A percentile compares a stretch with the other conserved stretches of the same genome.
phyloP scores from a whole-genome alignment of 306 rosid species.

The Trifolium dubium region DNA sequence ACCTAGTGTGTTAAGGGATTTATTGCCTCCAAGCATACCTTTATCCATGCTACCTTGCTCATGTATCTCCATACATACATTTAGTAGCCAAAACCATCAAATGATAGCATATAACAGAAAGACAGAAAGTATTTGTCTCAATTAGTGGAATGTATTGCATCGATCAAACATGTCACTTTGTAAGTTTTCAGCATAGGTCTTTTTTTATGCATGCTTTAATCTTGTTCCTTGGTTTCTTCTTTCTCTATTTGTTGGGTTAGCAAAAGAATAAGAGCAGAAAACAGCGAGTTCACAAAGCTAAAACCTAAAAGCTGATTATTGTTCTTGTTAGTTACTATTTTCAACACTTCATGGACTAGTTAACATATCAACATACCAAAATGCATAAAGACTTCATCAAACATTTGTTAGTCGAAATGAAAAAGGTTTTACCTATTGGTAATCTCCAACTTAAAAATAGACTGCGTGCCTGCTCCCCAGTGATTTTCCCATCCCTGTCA shows the following conservation, averaged over 20 bases:
- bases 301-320: slow-evolving; percentile 34
- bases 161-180: background rate
- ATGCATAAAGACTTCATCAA: slow-evolving; percentile 25
- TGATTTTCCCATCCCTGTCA: slow-evolving; percentile 92
- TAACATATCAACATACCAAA: slow-evolving; percentile 32
- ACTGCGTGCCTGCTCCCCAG: slow-evolving; percentile 95
- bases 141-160: background rate
- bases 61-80: background rate
- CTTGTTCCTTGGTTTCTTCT: background rate
- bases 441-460: slow-evolving; percentile 95
- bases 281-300: slow-evolving; percentile 16
- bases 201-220: background rate
- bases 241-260: background rate
- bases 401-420: slow-evolving; percentile 16
- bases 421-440: slow-evolving; percentile 75
- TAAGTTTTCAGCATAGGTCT: slow-evolving; percentile 10
- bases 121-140: background rate
- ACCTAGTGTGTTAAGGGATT: background rate
- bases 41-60: background rate
- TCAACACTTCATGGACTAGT: slow-evolving; percentile 27
- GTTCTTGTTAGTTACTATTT: slow-evolving; percentile 23
- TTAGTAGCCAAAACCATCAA: background rate
- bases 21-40: background rate
- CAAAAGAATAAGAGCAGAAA: slow-evolving; percentile 2
- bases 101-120: background rate